These are phyloP conservation scores for Dacryopinax primogenitus DNA, from an alignment of 768 basidiomycete species.

Conservation along the genomic window DNA sequence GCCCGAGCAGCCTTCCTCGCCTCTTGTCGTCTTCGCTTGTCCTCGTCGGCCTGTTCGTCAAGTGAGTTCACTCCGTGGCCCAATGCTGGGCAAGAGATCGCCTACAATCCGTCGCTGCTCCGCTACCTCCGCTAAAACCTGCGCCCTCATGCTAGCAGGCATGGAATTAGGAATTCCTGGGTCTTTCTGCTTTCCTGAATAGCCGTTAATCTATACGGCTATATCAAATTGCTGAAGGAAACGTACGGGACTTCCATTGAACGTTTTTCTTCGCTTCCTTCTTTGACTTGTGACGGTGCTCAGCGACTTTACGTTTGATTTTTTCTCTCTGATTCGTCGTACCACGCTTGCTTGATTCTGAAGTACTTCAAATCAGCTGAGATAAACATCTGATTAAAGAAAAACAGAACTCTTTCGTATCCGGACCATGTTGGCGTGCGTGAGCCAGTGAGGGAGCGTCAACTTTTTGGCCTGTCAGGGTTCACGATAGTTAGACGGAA, in stretches of 20 bases:
- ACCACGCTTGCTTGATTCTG: conserved; percentile 74
- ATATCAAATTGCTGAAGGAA: background rate
- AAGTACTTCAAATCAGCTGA: background rate
- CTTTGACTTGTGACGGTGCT: conserved; percentile 60
- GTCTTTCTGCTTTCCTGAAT: conserved; percentile 65
- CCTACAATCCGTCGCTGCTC: conserved; percentile 64
- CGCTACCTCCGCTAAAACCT: conserved; percentile 80
- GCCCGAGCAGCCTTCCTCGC: conserved; percentile 43
- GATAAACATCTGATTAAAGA: background rate
- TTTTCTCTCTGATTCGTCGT: conserved; percentile 61
- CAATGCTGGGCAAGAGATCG: conserved; percentile 11
- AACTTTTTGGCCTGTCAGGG: background rate
- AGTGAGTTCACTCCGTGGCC: conserved; percentile 33
- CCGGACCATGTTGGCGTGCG: conserved; percentile 16
- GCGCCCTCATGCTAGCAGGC: conserved; percentile 70
- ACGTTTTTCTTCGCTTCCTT: conserved; percentile 65
- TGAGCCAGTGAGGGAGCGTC: background rate
- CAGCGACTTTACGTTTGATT: conserved; percentile 60
- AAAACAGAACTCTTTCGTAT: conserved; percentile 20
- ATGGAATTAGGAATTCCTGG: conserved; percentile 88
- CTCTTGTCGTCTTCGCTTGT: conserved; percentile 37
- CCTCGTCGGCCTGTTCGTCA: conserved; percentile 49
- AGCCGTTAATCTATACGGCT: background rate
- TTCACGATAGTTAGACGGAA: background rate
- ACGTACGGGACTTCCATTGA: conserved; percentile 81